A percentile compares a stretch with the other conserved stretches of the same genome.
Evolutionary conservation across 345 rosid species (phyloP).

Genomic region (Pistacia integerrima): DNA sequence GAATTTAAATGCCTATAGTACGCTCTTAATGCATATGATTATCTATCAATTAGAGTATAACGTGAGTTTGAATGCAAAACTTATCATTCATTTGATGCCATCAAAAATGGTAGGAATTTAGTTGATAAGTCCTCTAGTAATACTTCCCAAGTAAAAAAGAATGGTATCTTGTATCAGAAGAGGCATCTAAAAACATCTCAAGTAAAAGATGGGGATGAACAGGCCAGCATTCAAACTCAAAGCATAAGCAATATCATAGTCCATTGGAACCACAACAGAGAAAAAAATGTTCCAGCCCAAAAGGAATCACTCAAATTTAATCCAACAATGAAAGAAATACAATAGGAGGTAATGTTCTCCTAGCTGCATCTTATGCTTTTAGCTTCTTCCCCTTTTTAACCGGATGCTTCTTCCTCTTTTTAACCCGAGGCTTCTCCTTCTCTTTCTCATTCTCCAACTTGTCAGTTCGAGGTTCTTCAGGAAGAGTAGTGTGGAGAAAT

Average conservation of each 20-base stretch:
- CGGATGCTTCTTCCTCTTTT: neutral
- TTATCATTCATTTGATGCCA: too few relatives aligned
- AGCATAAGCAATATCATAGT: neutral
- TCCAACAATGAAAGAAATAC: neutral
- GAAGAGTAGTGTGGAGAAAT: conserved; percentile 65
- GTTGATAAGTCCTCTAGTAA: neutral
- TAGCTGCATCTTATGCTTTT: conserved; percentile 15
- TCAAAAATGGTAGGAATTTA: too few relatives aligned
- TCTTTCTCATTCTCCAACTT: neutral
- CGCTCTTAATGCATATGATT: too few relatives aligned
- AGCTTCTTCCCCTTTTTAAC: conserved; percentile 19
- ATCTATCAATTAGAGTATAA: too few relatives aligned
- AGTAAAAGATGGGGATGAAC: neutral
- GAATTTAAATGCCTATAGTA: too few relatives aligned
- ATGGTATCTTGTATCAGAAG: too few relatives aligned
- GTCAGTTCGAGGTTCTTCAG: conserved; percentile 43
- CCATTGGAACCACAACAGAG: neutral
- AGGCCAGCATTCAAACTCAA: neutral
- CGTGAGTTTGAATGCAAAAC: too few relatives aligned
- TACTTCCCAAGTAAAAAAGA: too few relatives aligned
- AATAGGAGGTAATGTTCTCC: neutral
- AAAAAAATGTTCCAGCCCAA: conserved; percentile 1
- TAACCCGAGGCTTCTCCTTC: conserved; percentile 26
- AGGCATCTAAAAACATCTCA: neutral
- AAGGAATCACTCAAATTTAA: neutral